These are phyloP conservation scores for Omphalea diandra DNA, from an alignment of 441 rosid species.

Conservation along the genomic window DNA sequence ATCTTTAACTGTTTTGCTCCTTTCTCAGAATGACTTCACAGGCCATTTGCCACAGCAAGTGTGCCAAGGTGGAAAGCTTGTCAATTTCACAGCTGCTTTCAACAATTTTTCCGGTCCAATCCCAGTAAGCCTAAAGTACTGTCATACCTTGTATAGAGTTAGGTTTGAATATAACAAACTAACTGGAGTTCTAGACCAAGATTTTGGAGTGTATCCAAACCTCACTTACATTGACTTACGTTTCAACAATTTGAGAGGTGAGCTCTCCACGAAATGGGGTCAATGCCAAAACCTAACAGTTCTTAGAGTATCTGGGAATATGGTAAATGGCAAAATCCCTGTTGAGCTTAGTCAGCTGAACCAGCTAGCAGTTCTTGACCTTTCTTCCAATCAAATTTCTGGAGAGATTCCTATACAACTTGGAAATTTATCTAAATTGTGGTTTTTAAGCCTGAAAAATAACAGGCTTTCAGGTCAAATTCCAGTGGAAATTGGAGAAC, in stretches of 20 bases:
- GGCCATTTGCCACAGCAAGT: constrained; percentile 34
- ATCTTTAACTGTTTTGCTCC: constrained; percentile 17
- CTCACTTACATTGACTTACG: constrained; percentile 36
- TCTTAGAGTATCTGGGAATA: constrained; percentile 19
- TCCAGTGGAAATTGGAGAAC: constrained; percentile 27
- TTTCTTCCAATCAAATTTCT: constrained; percentile 28
- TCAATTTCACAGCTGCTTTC: constrained; percentile 21
- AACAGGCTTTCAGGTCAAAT: constrained; percentile 32
- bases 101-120: constrained; percentile 39
- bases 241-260: constrained; percentile 29
- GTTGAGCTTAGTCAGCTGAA: constrained; percentile 20
- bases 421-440: constrained; percentile 27
- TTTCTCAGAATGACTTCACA: constrained; percentile 22
- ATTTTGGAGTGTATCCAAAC: constrained; percentile 34
- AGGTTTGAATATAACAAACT: constrained; percentile 35
- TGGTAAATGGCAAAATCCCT: constrained; percentile 21
- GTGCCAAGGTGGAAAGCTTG: constrained; percentile 31
- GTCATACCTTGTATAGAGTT: constrained; percentile 30
- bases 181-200: constrained; percentile 30
- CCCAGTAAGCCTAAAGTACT: constrained; percentile 34
- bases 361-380: constrained; percentile 28
- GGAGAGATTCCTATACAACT: constrained; percentile 21
- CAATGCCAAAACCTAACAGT: constrained; percentile 19
- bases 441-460: constrained; percentile 18
- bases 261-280: constrained; percentile 32